Evolutionary conservation across 1,284 basidiomycete genomes (phyloP).

Genomic region (Cryptococcus sp.): DNA sequence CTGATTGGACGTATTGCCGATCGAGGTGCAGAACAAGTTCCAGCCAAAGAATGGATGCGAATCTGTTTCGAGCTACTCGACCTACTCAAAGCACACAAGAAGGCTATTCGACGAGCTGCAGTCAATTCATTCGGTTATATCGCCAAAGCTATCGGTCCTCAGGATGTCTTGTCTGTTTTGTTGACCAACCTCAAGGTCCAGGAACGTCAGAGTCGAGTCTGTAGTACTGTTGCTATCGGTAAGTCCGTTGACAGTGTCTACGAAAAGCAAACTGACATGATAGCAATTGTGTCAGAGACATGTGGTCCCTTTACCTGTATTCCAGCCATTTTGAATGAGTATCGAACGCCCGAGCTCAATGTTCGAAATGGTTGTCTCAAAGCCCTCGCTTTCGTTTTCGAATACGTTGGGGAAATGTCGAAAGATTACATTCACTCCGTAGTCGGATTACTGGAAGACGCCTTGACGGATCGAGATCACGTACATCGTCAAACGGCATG

Average conservation of each 20-base stretch:
- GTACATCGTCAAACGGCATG: slow-evolving; percentile 98
- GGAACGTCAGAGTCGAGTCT: slow-evolving; percentile 97
- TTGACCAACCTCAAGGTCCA: slow-evolving; percentile 96
- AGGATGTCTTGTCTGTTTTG: slow-evolving; percentile 94
- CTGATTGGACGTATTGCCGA: slow-evolving; percentile 98
- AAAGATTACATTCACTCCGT: slow-evolving; percentile 98
- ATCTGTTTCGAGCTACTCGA: slow-evolving; percentile 99
- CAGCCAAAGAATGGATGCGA: slow-evolving; percentile 99
- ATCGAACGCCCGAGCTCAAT: slow-evolving; percentile 95
- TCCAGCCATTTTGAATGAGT: slow-evolving; percentile 97
- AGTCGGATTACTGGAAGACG: slow-evolving; percentile 95
- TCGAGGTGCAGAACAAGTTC: slow-evolving; percentile 97
- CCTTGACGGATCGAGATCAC: slow-evolving; percentile 93
- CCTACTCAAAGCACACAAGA: slow-evolving; percentile 97
- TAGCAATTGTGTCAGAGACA: slow-evolving; percentile 87
- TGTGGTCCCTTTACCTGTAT: slow-evolving; percentile 99
- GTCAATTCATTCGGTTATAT: slow-evolving; percentile 99
- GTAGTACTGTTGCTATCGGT: slow-evolving; percentile 95
- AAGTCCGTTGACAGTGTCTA: too few species aligned
- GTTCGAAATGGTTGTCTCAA: slow-evolving; percentile 99
- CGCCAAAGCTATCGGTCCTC: slow-evolving; percentile 97
- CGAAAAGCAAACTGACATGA: slow-evolving; percentile 7
- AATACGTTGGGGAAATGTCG: slow-evolving; percentile 99
- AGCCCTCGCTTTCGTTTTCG: slow-evolving; percentile 96
- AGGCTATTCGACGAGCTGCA: slow-evolving; percentile 94